Evolutionary conservation across 371 early-diverging fungal species (phyloP), one percentile per base, ranked within the genome.

Genomic region (Apophysomyces trapeziformis): DNA sequence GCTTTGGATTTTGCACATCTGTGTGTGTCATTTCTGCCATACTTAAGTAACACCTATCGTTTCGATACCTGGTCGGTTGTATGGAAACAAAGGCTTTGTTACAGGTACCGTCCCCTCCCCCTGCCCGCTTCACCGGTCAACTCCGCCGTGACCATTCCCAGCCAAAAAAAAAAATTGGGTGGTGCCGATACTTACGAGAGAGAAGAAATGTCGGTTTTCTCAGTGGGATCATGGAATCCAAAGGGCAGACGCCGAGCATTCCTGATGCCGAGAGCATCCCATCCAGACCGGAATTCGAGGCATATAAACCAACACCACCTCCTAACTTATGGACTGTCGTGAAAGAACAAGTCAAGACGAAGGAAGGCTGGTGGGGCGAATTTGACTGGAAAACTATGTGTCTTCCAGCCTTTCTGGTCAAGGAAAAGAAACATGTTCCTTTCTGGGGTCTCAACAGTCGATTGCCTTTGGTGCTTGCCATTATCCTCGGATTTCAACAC

Each of bases 401-500:
- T 68, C 66, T 83, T 61, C 87, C 87, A 13, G 56, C 74, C 13
- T 38, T 86, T 63, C 65, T 73, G 41, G 61, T 58, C 37, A 77
- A 76, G 66, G 77, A 76, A 39, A 71, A 66, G 37, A 66, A 71
- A 61, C 70, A 66, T 38, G 75, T 88, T 1, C 87, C 87, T 5
- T 88, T 88, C 58, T 88, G 83, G 72, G 89, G 89, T 3, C 73
- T 87, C 56, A 83, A 87, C 66, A 83, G 83, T 64, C 65, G 76
- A 61, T 66, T 88, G 18, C 88, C 89, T 21, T 67, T 83, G 32
- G 73, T 79, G 32, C 64, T 88, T 38, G 85, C 87, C 32, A 63
- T 83, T 32, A 70, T 88, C 16, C 83, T 88, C 79, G 89, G 89
- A 6, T 83, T 88, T 50, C 89, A 88, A 43, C 88, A 88, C 60